Percentiles rank a stretch among this genome's conserved stretches.
These are phyloP conservation scores for Berkeleyomyces rouxiae DNA, from an alignment of 2,329 filamentous ascomycete species.

Conservation along the genomic window DNA sequence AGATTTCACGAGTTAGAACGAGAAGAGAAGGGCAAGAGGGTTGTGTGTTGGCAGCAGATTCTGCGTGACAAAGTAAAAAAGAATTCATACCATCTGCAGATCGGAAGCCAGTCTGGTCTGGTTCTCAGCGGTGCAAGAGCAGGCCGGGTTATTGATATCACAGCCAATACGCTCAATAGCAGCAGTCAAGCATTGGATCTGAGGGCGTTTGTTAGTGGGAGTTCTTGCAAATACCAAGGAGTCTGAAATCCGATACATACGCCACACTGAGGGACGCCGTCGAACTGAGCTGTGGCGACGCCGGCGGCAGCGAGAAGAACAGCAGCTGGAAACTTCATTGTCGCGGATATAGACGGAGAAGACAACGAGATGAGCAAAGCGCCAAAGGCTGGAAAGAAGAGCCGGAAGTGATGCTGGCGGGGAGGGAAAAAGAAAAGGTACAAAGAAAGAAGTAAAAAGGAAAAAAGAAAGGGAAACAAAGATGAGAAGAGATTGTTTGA, in stretches of 20 bases:
- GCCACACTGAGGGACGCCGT: slow-evolving; percentile 24
- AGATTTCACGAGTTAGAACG: background rate
- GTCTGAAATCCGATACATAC: slow-evolving; percentile 20
- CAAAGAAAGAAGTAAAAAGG: slow-evolving; percentile 3
- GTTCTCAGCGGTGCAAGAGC: slow-evolving; percentile 24
- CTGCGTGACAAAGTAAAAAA: slow-evolving; percentile 7
- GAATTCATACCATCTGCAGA: slow-evolving; percentile 15
- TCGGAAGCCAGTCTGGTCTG: slow-evolving; percentile 19
- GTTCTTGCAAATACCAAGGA: background rate
- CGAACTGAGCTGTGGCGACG: slow-evolving; percentile 25
- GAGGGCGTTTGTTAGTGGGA: background rate
- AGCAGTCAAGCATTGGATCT: slow-evolving; percentile 22
- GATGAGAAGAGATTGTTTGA: background rate
- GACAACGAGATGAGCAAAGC: background rate
- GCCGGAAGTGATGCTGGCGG: background rate
- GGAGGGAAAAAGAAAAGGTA: background rate
- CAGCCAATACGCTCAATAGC: slow-evolving; percentile 24
- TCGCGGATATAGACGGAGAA: slow-evolving; percentile 15
- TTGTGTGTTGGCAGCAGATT: background rate
- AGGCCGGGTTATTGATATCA: slow-evolving; percentile 22
- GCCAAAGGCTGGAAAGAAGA: background rate
- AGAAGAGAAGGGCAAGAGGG: background rate
- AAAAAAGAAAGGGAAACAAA: background rate
- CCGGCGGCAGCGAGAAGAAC: slow-evolving; percentile 15
- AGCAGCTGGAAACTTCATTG: slow-evolving; percentile 26